Conservation (phyloP, 139 green algal species). For the Picochlorum costavermella region DNA sequence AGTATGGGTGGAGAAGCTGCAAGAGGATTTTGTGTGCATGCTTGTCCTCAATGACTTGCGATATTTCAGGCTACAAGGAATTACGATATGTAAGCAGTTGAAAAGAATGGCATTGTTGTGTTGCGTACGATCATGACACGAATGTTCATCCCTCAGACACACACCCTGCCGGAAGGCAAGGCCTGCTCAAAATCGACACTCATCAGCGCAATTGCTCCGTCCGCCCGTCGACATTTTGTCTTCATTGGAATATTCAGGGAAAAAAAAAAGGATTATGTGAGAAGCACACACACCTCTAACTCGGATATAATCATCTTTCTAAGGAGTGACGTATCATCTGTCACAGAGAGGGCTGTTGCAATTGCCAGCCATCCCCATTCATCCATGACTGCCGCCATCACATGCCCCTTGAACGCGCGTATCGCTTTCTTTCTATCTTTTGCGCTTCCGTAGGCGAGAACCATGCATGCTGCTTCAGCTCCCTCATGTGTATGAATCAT, state of each 20-base stretch:
- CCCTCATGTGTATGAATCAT: conserved; percentile 87
- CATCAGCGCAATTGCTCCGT: conserved; percentile 54
- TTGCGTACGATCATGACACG: not conserved
- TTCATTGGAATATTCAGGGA: conserved; percentile 39
- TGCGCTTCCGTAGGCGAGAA: conserved; percentile 61
- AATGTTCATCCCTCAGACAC: conserved; percentile 34
- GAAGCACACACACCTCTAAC: conserved; percentile 35
- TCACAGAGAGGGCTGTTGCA: conserved; percentile 48
- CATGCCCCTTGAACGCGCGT: conserved; percentile 37
- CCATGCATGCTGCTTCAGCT: conserved; percentile 52
- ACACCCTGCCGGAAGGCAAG: conserved; percentile 15
- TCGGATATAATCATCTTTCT: conserved; percentile 63
- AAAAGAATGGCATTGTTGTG: not conserved
- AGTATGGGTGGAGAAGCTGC: conserved; percentile 61
- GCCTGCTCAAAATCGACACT: conserved; percentile 48
- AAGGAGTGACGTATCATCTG: conserved; percentile 79
- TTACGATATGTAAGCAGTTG: not conserved
- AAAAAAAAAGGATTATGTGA: not conserved
- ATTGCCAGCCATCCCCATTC: conserved; percentile 73
- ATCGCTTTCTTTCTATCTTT: conserved; percentile 72
- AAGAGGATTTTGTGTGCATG: conserved; percentile 48
- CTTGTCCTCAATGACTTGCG: conserved; percentile 38
- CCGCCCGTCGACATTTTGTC: conserved; percentile 68
- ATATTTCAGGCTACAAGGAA: conserved; percentile 45
- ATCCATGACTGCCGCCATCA: conserved; percentile 56